Conservation (phyloP, 2,329 filamentous ascomycete species). For the Harringtonia aguacate region DNA sequence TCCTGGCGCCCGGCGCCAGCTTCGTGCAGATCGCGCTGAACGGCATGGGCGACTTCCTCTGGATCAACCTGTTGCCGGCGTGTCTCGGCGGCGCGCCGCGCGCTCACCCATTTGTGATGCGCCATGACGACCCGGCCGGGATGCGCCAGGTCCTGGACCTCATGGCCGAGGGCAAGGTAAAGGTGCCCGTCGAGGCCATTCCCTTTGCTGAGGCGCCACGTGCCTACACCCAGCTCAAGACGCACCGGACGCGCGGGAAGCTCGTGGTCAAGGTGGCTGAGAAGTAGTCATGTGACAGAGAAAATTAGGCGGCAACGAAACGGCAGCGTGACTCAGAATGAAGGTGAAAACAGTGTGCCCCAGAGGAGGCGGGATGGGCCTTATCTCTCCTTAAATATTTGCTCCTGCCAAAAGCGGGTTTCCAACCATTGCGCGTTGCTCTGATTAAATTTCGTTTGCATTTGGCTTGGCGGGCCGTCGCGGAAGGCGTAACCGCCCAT, state of each 20-base stretch:
- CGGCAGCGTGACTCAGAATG: too few species aligned
- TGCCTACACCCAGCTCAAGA: conserved; percentile 14
- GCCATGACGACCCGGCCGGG: conserved; percentile 5
- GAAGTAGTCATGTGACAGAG: too few species aligned
- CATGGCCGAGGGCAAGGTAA: conserved; percentile 17
- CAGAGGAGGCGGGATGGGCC: too few species aligned
- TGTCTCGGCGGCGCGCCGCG: conserved; percentile 11
- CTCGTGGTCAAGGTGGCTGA: conserved; percentile 13
- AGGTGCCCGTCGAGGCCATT: conserved; percentile 10
- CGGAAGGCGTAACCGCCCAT: too few species aligned
- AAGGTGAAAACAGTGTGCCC: too few species aligned
- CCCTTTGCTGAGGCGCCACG: conserved; percentile 13
- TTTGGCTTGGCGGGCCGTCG: too few species aligned
- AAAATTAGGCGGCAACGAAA: too few species aligned
- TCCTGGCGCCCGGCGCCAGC: conserved; percentile 10
- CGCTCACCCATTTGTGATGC: conserved; percentile 6
- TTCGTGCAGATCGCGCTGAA: conserved; percentile 13
- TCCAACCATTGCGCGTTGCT: too few species aligned
- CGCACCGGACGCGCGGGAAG: conserved; percentile 13
- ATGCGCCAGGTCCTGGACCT: conserved; percentile 12
- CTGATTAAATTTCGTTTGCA: too few species aligned
- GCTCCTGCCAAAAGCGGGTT: too few species aligned
- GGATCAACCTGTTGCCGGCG: conserved; percentile 8
- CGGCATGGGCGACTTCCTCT: too few species aligned
- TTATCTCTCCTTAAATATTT: too few species aligned